Base-by-base conservation (phyloP, 768 basidiomycete genomes). In the Tulasnella sp. region DNA sequence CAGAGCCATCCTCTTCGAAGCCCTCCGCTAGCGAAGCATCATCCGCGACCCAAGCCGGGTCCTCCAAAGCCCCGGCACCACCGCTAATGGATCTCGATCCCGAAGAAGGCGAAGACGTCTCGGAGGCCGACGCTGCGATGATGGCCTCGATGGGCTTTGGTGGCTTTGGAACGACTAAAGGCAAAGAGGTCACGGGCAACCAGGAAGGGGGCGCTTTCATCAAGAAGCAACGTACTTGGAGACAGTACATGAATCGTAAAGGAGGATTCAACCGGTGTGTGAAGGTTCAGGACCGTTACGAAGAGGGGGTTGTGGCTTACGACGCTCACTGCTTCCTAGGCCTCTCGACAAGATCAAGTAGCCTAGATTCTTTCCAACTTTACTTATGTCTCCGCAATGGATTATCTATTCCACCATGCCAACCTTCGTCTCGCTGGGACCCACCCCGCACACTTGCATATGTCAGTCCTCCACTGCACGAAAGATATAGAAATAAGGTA, bases 221-320 rank as follows among this genome's bases (percentile, higher is more conserved):
- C 83, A 96, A 94, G 89, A 96, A 95, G 87, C 90, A 90, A 80
- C 89, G 96, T 81, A 97, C 95, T 37, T 97, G 96, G 97, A 89
- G 96, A 82, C 97, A 99, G 86, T 99, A 99, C 86, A 99, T 99
- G 97, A 98, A 98, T 86, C 90, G 96, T 91, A 92, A 83, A 74
- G 95, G 95, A 82, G 94, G 94, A 75, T 94, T 96, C 88, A 94
- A 95, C 88, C 91, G 93, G 92, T 92, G 40, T 73, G 88, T 77
- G n/a, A 20, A 44, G 76, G 69, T 48, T 69, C 75, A 44, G 18
- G 9, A 28, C 31, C 37, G 44, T 46, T 44, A 18, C 22, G n/a
- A 72, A 34, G 42, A 22, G 73, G 58, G 7, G 44, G 20, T 76
- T 60, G 76, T 75, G 50, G 76, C 58, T 41, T 54, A 46, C 84